These are phyloP conservation scores for Ustilago bromivora DNA, from an alignment of 1,284 basidiomycete genomes.

Conservation along the genomic window DNA sequence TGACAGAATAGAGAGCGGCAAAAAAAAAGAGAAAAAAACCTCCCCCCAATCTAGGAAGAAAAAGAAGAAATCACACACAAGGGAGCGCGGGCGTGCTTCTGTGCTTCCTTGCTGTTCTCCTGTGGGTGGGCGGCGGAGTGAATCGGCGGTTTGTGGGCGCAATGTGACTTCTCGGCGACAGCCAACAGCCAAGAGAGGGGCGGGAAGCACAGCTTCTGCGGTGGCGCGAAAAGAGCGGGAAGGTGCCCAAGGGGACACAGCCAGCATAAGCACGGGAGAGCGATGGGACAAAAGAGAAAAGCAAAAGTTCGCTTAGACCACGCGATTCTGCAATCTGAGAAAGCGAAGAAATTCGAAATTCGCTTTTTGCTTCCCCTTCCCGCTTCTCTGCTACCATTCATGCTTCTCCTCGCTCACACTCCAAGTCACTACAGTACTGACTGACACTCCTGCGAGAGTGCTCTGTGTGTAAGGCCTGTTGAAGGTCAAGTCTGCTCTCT, in stretches of 20 bases:
- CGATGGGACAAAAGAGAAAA: neutral
- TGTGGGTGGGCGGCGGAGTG: neutral
- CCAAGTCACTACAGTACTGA: too few relatives aligned
- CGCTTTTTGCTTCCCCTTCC: neutral
- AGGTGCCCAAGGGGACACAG: neutral
- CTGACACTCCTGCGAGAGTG: too few relatives aligned
- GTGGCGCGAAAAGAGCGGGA: slow-evolving; percentile 6
- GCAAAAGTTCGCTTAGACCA: slow-evolving; percentile 1
- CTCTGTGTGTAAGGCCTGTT: neutral
- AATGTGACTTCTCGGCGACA: neutral
- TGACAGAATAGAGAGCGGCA: neutral
- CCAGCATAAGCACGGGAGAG: neutral
- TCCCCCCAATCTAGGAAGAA: neutral
- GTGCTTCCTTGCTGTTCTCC: neutral
- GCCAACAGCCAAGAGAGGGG: neutral
- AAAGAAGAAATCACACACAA: neutral
- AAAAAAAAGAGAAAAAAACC: neutral
- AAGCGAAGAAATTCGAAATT: slow-evolving; percentile 4
- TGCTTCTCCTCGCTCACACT: neutral
- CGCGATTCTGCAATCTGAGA: slow-evolving; percentile 4
- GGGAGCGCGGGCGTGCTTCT: neutral
- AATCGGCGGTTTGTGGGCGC: neutral
- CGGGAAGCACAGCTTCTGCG: neutral
- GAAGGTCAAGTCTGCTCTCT: neutral
- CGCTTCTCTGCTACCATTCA: neutral